A percentile compares a stretch with the other conserved stretches of the same genome.
Evolutionary conservation across 306 rosid species (phyloP).

Genomic region (Acacia acuminata): DNA sequence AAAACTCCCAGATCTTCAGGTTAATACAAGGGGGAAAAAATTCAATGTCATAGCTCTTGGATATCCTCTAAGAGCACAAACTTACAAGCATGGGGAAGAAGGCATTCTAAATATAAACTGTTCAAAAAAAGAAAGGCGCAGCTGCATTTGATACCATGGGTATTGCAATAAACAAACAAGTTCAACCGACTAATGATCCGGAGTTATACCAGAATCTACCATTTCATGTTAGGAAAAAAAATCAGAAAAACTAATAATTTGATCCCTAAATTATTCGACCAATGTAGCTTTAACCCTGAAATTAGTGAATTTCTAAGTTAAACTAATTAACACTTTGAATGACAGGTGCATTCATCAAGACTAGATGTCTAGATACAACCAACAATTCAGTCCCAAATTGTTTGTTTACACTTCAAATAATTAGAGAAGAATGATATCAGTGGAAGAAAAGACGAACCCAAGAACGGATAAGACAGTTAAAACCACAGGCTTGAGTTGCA

Average conservation of each 20-base stretch:
- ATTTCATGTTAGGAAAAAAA: neutral
- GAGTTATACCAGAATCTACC: neutral
- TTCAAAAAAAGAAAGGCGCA: neutral
- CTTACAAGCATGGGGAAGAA: neutral
- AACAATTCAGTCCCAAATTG: neutral
- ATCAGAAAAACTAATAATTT: neutral
- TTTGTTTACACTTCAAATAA: neutral
- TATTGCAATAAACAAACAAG: conserved; percentile 30
- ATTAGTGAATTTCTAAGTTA: neutral
- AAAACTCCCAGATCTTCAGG: neutral
- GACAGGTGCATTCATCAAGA: neutral
- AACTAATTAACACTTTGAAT: neutral
- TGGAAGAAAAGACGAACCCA: conserved; percentile 57
- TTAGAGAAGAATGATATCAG: neutral
- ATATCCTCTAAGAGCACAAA: conserved; percentile 1
- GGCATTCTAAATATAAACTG: neutral
- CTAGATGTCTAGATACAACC: neutral
- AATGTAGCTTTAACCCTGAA: neutral
- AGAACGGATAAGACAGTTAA: conserved; percentile 66
- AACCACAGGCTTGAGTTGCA: conserved; percentile 71
- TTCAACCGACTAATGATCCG: neutral
- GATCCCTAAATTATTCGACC: neutral
- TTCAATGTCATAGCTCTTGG: neutral
- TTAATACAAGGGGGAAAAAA: conserved; percentile 14
- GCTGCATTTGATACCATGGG: neutral